A percentile compares a stretch with the other conserved stretches of the same genome.
Conservation (phyloP, 495 filamentous ascomycete genomes). For the Cladorrhinum samala region DNA sequence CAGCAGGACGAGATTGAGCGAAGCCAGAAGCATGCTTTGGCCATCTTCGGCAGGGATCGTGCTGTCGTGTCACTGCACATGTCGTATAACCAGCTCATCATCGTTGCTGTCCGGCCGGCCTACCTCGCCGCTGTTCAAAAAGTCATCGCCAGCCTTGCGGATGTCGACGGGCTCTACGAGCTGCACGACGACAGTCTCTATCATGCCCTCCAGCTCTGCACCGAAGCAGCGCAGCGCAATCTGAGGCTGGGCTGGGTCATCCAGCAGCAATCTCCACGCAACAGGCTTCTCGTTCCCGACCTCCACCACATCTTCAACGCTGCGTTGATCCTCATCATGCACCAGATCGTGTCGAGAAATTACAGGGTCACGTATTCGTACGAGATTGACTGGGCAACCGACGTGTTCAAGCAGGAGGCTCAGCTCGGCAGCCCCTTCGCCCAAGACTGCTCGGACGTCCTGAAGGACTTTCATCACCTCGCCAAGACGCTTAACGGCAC, state of each 20-base stretch:
- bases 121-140: slow-evolving; percentile 35
- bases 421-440: slow-evolving; percentile 20
- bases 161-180: slow-evolving; percentile 6
- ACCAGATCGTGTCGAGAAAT: slow-evolving; percentile 28
- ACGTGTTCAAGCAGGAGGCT: slow-evolving; percentile 24
- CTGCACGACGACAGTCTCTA: slow-evolving; percentile 18
- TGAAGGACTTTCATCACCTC: slow-evolving; percentile 20
- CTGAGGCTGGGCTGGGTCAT: slow-evolving; percentile 26
- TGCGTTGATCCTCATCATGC: slow-evolving; percentile 35
- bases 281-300: slow-evolving; percentile 28
- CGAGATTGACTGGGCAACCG: slow-evolving; percentile 24
- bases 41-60: slow-evolving; percentile 20
- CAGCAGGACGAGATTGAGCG: neutral
- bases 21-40: no score
- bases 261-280: slow-evolving; percentile 16
- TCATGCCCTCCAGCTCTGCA: slow-evolving; percentile 21
- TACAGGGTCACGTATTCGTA: slow-evolving; percentile 18
- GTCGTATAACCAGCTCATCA: slow-evolving; percentile 38
- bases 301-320: slow-evolving; percentile 43
- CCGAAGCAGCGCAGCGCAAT: slow-evolving; percentile 30
- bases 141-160: slow-evolving; percentile 22
- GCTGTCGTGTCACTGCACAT: slow-evolving; percentile 33
- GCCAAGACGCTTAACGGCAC: slow-evolving; percentile 17
- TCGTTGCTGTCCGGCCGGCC: slow-evolving; percentile 36
- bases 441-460: slow-evolving; percentile 22